Evolutionary conservation across 495 filamentous ascomycete species (phyloP).

Genomic region (Penicillium simplicissimum): DNA sequence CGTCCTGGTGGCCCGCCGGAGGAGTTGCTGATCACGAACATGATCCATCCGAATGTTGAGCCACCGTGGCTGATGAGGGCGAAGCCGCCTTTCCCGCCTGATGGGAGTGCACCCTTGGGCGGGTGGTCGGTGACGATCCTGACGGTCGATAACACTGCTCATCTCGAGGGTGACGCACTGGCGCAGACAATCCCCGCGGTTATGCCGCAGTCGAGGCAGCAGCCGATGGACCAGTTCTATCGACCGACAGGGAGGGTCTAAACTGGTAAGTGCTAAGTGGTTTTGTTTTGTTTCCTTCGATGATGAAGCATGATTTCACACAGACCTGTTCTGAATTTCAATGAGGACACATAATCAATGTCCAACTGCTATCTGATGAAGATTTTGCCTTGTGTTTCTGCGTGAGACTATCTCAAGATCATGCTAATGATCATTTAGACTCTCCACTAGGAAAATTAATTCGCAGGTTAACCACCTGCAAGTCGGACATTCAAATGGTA

Average conservation of each 20-base stretch:
- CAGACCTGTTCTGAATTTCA: slow-evolving; percentile 56
- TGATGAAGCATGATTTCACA: slow-evolving; percentile 56
- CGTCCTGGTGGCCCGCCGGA: slow-evolving; percentile 8
- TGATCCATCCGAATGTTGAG: slow-evolving; percentile 3
- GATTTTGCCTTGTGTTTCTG: slow-evolving; percentile 8
- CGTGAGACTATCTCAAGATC: background rate
- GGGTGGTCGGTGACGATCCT: slow-evolving; percentile 25
- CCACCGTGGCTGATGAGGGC: slow-evolving; percentile 7
- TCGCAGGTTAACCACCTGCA: background rate
- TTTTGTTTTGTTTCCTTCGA: slow-evolving; percentile 18
- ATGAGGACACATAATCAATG: slow-evolving; percentile 46
- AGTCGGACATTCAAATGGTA: background rate
- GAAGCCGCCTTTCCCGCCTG: slow-evolving; percentile 3
- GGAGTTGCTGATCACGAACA: background rate
- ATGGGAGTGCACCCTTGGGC: slow-evolving; percentile 9
- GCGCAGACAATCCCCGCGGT: slow-evolving; percentile 65
- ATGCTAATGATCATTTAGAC: slow-evolving; percentile 13
- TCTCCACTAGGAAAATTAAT: background rate
- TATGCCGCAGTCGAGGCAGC: slow-evolving; percentile 66
- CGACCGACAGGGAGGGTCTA: slow-evolving; percentile 6
- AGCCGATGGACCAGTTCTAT: slow-evolving; percentile 68
- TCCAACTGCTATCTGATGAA: slow-evolving; percentile 53
- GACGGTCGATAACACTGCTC: slow-evolving; percentile 52
- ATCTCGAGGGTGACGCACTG: slow-evolving; percentile 50
- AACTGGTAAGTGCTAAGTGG: slow-evolving; percentile 3